These are phyloP conservation scores for Batrachochytrium dendrobatidis DNA, from an alignment of 371 early-diverging fungal genomes.

Conservation along the genomic window DNA sequence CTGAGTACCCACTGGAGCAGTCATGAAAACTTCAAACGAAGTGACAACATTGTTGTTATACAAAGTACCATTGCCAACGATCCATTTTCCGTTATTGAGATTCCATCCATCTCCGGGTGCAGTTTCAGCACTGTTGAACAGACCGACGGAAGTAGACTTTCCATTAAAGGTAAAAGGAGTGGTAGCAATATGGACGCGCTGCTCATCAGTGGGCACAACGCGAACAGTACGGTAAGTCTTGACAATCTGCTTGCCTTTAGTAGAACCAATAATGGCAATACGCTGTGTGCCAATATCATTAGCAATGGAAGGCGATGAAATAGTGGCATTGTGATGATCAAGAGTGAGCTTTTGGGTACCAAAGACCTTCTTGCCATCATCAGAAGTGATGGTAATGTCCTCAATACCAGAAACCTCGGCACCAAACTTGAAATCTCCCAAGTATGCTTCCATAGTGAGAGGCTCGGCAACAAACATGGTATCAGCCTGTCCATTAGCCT, in stretches of 20 bases:
- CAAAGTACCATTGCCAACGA: conserved; percentile 5
- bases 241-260: conserved; percentile 6
- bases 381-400: background rate
- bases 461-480: conserved; percentile 6
- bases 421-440: background rate
- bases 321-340: background rate
- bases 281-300: conserved; percentile 4
- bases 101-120: background rate
- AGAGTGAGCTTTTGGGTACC: background rate
- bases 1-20: conserved; percentile 39
- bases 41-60: conserved; percentile 18
- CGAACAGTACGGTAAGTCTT: conserved; percentile 7
- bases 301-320: background rate
- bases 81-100: background rate
- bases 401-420: conserved; percentile 2
- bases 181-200: too few species aligned
- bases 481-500: background rate
- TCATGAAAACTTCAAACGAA: conserved; percentile 37
- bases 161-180: background rate
- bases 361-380: background rate
- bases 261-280: conserved; percentile 6
- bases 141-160: background rate
- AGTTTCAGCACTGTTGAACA: conserved; percentile 4
- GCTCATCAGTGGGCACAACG: background rate
- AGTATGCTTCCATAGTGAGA: background rate